phyloP scores from a whole-genome alignment of 2,329 filamentous ascomycete genomes.

The Claviceps quebecensis region DNA sequence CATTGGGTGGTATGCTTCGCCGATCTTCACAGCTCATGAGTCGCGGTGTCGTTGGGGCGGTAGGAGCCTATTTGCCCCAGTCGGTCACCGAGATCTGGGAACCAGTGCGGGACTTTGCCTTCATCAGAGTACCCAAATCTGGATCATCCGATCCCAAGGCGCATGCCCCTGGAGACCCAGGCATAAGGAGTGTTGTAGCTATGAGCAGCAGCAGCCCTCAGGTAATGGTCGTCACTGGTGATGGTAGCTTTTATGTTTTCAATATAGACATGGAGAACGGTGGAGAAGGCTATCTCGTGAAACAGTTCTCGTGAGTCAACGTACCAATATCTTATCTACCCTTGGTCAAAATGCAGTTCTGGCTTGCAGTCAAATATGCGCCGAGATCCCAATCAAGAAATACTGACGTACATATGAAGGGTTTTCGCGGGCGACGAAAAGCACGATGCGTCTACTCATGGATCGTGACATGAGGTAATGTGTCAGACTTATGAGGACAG shows the following conservation, averaged over 20 bases:
- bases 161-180: conserved; percentile 17
- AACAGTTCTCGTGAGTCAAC: conserved; percentile 72
- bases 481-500: too few species aligned
- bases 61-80: conserved; percentile 82
- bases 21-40: conserved; percentile 90
- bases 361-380: background rate
- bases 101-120: conserved; percentile 85
- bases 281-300: conserved; percentile 80
- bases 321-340: conserved; percentile 9
- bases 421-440: conserved; percentile 42
- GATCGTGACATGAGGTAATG: conserved; percentile 4
- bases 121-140: conserved; percentile 75
- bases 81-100: conserved; percentile 98
- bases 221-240: conserved; percentile 95
- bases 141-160: conserved; percentile 9
- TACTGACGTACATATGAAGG: conserved; percentile 17
- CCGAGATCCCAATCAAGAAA: background rate
- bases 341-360: background rate
- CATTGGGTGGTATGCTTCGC: conserved; percentile 80
- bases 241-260: conserved; percentile 89
- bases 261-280: conserved; percentile 90
- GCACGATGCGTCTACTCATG: conserved; percentile 34
- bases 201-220: conserved; percentile 92
- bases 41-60: conserved; percentile 72
- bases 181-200: conserved; percentile 77